Evolutionary conservation across 2,329 filamentous ascomycete species (phyloP).

Genomic region (Stemphylium beticola): DNA sequence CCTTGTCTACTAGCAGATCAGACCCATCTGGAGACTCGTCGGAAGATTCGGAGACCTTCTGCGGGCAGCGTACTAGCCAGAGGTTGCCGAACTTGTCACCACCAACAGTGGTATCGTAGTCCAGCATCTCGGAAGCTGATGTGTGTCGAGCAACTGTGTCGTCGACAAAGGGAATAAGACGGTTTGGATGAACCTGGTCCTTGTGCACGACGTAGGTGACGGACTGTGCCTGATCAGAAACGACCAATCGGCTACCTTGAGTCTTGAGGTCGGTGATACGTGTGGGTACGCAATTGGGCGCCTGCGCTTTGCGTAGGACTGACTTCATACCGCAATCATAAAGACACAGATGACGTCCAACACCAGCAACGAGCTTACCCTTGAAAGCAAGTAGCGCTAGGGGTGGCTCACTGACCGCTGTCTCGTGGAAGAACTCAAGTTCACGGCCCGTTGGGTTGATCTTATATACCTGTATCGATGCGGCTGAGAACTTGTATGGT

Average conservation of each 20-base stretch:
- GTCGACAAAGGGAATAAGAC: slow-evolving; percentile 90
- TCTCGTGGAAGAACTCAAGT: slow-evolving; percentile 96
- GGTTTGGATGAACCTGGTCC: slow-evolving; percentile 74
- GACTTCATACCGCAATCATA: slow-evolving; percentile 95
- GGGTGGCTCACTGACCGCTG: slow-evolving; percentile 86
- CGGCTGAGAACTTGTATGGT: slow-evolving; percentile 73
- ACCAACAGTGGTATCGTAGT: slow-evolving; percentile 94
- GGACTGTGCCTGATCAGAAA: slow-evolving; percentile 91
- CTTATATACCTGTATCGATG: slow-evolving; percentile 90
- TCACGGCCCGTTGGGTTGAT: slow-evolving; percentile 86
- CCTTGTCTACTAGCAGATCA: slow-evolving; percentile 87
- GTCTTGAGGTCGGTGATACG: slow-evolving; percentile 89
- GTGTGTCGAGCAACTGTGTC: slow-evolving; percentile 91
- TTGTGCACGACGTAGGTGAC: slow-evolving; percentile 95
- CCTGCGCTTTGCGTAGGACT: slow-evolving; percentile 88
- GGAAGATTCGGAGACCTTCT: slow-evolving; percentile 84
- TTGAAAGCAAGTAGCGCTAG: slow-evolving; percentile 93
- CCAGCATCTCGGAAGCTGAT: slow-evolving; percentile 88
- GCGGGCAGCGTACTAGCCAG: slow-evolving; percentile 87
- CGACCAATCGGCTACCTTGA: slow-evolving; percentile 87
- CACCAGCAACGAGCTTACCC: slow-evolving; percentile 83
- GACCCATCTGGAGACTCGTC: slow-evolving; percentile 91
- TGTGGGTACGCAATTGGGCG: slow-evolving; percentile 72
- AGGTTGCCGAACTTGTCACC: slow-evolving; percentile 98
- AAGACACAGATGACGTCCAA: slow-evolving; percentile 80